These are phyloP conservation scores for Diaporthe capsici DNA, from an alignment of 2,329 filamentous ascomycete species.

Conservation along the genomic window DNA sequence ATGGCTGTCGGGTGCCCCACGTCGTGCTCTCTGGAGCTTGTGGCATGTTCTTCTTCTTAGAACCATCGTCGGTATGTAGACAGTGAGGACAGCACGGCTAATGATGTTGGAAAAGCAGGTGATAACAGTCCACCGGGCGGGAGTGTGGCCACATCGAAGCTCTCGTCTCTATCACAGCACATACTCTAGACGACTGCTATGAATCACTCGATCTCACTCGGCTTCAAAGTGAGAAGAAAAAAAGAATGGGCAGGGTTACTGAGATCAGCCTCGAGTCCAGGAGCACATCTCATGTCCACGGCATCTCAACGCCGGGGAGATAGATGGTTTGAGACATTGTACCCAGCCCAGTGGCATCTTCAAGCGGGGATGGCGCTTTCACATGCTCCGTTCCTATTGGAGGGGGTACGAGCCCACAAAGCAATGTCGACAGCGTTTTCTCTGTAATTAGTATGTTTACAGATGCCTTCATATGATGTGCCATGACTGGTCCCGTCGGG, in stretches of 20 bases:
- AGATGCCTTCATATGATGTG: not conserved
- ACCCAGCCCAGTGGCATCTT: not conserved
- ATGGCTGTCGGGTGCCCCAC: not conserved
- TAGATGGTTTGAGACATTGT: not conserved
- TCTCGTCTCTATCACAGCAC: not conserved
- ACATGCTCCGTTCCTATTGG: not conserved
- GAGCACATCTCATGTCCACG: not conserved
- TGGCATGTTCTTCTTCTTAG: not conserved
- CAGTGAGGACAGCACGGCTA: not conserved
- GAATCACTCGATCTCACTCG: too few species aligned
- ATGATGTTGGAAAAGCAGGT: not conserved
- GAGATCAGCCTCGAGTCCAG: not conserved
- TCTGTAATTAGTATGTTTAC: not conserved
- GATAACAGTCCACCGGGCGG: not conserved
- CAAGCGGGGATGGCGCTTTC: not conserved
- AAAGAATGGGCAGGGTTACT: not conserved
- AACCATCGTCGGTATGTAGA: not conserved
- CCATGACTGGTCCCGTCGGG: not conserved
- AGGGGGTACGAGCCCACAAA: not conserved
- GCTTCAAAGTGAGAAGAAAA: not conserved
- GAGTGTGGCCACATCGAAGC: not conserved
- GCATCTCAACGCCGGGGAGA: not conserved
- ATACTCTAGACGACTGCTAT: not conserved
- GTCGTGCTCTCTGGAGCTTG: not conserved
- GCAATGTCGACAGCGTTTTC: not conserved